Evolutionary conservation across 1,284 basidiomycete genomes (phyloP), one percentile per base, ranked within the genome.

Genomic region (Pisolithus thermaeus): DNA sequence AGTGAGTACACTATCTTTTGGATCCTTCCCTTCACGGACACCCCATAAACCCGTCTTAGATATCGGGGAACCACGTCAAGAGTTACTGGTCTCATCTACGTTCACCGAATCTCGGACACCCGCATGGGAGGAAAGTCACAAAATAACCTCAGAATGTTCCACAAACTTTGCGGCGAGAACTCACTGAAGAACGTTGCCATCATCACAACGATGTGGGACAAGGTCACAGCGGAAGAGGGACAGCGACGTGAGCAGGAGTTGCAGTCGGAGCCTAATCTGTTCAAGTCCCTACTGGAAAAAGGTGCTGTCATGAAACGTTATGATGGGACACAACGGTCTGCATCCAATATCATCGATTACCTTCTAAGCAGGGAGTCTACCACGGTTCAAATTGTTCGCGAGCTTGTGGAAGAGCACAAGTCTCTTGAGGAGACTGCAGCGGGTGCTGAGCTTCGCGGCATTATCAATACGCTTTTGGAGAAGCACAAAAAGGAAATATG

Each of bases 71-170:
- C 55, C 7, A 58, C 60, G 12, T 53, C 59, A 41, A 69, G 63
- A 28, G 14, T 56, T 59, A 36, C 59, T 52, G 75, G 75, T 0
- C 62, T 78, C 43, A 67, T 78, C 16, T 78, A 77, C 58, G 62
- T 76, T 58, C 75, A 77, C 50, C 68, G 72, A 3, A 77, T 77
- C 49, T 66, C 71, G 25, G 75, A 76, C 57, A 63, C 65, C 56
- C 66, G 73, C 18, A 64, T 78, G 51, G 72, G 70, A 14, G 73
- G 74, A 7, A 69, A 70, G 43, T 71, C 72, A 11, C 58, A 62
- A 70, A 18, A 12, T 23, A 42, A 42, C 11, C 30, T 32, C 11
- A 32, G 30, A 32, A 32, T 32, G 30, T 32, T 32, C 11, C 30
- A 32, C 30, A 32, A 32, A 32, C 30, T 32, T 14, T 32, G 30